Conservation (phyloP, 2,329 filamentous ascomycete genomes). For the Ophiostoma triangulosporum region DNA sequence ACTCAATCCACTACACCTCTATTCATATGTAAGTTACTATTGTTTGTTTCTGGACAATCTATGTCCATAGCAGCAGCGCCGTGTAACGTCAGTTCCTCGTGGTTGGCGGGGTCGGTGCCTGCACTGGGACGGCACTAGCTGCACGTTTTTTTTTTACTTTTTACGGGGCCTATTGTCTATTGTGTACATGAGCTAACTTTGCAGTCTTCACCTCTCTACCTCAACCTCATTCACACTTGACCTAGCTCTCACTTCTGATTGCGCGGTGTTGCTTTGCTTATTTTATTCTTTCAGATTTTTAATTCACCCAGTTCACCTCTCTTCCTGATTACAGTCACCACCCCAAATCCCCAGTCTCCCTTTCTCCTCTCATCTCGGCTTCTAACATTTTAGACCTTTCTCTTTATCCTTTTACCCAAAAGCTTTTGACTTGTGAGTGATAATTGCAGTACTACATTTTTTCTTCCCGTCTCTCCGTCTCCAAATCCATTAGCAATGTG, state of each 20-base stretch:
- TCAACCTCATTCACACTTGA: not conserved
- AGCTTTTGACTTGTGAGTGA: conserved; percentile 6
- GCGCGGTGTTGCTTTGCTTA: not conserved
- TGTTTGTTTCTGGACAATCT: not conserved
- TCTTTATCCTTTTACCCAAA: not conserved
- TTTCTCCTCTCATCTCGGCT: not conserved
- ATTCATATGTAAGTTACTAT: not conserved
- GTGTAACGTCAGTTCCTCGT: not conserved
- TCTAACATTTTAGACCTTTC: not conserved
- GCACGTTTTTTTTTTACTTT: not conserved
- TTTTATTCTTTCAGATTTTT: too few species aligned
- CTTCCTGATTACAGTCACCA: not conserved
- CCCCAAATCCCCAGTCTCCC: not conserved
- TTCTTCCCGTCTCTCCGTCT: not conserved
- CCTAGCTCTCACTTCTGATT: not conserved
- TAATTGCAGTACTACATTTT: too few species aligned
- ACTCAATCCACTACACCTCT: not conserved
- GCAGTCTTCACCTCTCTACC: not conserved
- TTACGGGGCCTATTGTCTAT: not conserved
- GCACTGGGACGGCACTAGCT: not conserved
- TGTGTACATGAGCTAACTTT: not conserved
- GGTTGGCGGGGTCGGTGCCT: not conserved
- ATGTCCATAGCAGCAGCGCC: not conserved
- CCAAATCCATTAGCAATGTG: not conserved
- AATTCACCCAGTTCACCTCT: not conserved